These are phyloP conservation scores for Xylaria sp. DNA, from an alignment of 2,329 filamentous ascomycete species.

Conservation along the genomic window DNA sequence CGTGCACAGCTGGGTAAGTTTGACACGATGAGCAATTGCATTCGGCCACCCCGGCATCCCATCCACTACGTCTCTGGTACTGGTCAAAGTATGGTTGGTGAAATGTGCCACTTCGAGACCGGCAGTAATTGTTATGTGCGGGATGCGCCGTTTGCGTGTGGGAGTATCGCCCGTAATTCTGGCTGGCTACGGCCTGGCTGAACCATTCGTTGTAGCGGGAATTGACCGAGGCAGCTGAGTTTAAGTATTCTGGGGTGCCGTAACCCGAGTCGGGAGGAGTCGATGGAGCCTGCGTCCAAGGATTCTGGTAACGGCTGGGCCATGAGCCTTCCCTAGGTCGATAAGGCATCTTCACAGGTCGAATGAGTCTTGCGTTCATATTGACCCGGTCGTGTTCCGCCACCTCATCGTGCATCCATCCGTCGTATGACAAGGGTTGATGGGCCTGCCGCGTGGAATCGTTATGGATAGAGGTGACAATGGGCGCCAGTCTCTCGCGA, in stretches of 20 bases:
- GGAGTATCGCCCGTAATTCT: conserved; percentile 47
- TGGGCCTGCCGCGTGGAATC: conserved; percentile 43
- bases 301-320: conserved; percentile 47
- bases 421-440: conserved; percentile 45
- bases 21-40: conserved; percentile 56
- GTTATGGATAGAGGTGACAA: conserved; percentile 56
- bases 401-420: conserved; percentile 61
- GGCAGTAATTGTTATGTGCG: conserved; percentile 44
- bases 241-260: conserved; percentile 63
- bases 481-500: conserved; percentile 56
- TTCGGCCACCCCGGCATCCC: conserved; percentile 58
- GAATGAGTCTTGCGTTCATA: conserved; percentile 48
- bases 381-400: conserved; percentile 58
- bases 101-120: conserved; percentile 48
- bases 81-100: conserved; percentile 52
- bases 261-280: conserved; percentile 68
- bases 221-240: conserved; percentile 61
- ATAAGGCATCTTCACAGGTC: conserved; percentile 43
- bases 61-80: conserved; percentile 54
- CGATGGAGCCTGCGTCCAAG: conserved; percentile 53
- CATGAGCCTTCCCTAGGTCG: conserved; percentile 53
- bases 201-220: conserved; percentile 65
- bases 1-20: conserved; percentile 42
- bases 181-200: conserved; percentile 44
- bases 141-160: conserved; percentile 50